These are phyloP conservation scores for Aspergillus asperescens DNA, from an alignment of 495 filamentous ascomycete species.

Conservation along the genomic window DNA sequence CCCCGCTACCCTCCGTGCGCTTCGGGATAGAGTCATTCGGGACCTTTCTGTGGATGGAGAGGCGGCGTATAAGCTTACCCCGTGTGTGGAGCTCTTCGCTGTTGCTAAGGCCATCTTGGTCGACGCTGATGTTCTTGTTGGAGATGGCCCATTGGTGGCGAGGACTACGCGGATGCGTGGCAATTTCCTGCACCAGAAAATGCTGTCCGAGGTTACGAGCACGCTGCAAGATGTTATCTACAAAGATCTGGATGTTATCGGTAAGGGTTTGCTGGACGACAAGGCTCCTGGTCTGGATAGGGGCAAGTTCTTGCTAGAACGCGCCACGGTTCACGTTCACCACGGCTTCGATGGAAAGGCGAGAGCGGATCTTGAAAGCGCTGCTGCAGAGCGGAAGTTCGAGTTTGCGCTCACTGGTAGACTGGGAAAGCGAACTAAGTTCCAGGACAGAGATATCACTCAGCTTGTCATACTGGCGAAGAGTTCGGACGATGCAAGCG, in stretches of 20 bases:
- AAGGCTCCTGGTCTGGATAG: constrained; percentile 37
- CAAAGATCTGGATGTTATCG: constrained; percentile 41
- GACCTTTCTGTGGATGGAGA: constrained; percentile 79
- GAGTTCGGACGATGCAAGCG: constrained; percentile 45
- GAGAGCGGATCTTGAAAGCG: constrained; percentile 59
- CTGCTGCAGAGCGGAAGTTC: constrained; percentile 60
- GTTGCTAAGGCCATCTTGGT: constrained; percentile 67
- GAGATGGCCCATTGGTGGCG: constrained; percentile 36
- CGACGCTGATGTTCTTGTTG: constrained; percentile 38
- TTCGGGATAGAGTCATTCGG: constrained; percentile 51
- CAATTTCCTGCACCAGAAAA: constrained; percentile 81
- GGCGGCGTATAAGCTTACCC: constrained; percentile 76
- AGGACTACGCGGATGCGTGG: constrained; percentile 55
- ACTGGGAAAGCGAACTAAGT: constrained; percentile 87
- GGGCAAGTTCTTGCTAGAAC: constrained; percentile 69
- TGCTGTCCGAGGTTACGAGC: constrained; percentile 72
- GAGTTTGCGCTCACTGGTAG: constrained; percentile 80
- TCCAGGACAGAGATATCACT: constrained; percentile 81
- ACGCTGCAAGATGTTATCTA: constrained; percentile 56
- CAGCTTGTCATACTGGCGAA: constrained; percentile 89
- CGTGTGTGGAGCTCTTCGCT: constrained; percentile 73
- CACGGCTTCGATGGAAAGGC: constrained; percentile 78
- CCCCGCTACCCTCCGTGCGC: constrained; percentile 22
- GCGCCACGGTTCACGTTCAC: constrained; percentile 77
- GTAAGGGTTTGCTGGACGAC: constrained; percentile 34